A percentile compares a stretch with the other conserved stretches of the same genome.
phyloP scores from a whole-genome alignment of 1,139 yeast genomes.

The Suhomyces wounanorum region DNA sequence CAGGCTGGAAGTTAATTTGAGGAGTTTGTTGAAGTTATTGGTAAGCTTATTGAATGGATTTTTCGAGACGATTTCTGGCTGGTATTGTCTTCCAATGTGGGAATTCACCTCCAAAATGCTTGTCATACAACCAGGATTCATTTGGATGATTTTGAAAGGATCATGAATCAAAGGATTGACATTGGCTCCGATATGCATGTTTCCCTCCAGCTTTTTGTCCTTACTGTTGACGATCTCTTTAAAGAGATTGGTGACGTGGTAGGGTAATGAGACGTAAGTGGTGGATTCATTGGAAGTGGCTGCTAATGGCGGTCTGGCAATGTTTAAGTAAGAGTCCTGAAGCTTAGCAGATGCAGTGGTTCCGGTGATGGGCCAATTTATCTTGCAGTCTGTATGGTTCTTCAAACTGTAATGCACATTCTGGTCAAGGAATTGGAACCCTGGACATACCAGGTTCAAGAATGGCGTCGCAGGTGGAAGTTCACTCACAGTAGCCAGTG shows the following conservation, averaged over 20 bases:
- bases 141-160: slow-evolving; percentile 51
- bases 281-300: slow-evolving; percentile 37
- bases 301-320: slow-evolving; percentile 41
- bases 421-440: slow-evolving; percentile 34
- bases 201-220: slow-evolving; percentile 43
- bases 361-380: slow-evolving; percentile 41
- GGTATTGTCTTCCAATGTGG: neutral
- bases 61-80: slow-evolving; percentile 12
- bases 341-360: slow-evolving; percentile 27
- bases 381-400: slow-evolving; percentile 12
- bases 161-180: slow-evolving; percentile 56
- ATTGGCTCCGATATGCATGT: slow-evolving; percentile 56
- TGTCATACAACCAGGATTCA: slow-evolving; percentile 57
- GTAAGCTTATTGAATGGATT: slow-evolving; percentile 41
- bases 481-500: slow-evolving; percentile 10
- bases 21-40: slow-evolving; percentile 33
- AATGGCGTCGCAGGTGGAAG: slow-evolving; percentile 33
- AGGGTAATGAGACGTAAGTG: slow-evolving; percentile 46
- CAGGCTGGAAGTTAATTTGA: slow-evolving; percentile 24
- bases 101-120: slow-evolving; percentile 16
- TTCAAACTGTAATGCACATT: slow-evolving; percentile 36
- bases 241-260: slow-evolving; percentile 40
- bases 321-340: slow-evolving; percentile 34
- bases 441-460: slow-evolving; percentile 44
- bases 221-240: slow-evolving; percentile 30